Percentiles rank a stretch among this genome's conserved stretches.
These are phyloP conservation scores for Monosporascus sp. DNA, from an alignment of 2,329 filamentous ascomycete genomes.

Conservation along the genomic window DNA sequence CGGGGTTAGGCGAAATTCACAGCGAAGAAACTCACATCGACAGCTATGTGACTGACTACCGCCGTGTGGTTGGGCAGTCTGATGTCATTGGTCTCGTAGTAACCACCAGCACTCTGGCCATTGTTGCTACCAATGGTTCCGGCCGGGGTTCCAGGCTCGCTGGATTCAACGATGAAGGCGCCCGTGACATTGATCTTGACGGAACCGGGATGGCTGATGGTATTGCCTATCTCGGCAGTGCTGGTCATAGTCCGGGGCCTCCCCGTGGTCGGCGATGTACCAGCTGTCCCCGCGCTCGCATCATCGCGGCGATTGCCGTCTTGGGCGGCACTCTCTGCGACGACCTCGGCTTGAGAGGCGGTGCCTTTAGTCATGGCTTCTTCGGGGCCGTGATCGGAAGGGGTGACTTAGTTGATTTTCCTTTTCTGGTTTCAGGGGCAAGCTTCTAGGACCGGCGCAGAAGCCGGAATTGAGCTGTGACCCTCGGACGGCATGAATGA, in stretches of 20 bases:
- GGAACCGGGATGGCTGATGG: constrained; percentile 59
- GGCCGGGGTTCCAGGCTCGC: constrained; percentile 48
- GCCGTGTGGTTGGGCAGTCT: constrained; percentile 93
- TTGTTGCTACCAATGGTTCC: constrained; percentile 29
- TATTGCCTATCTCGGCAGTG: constrained; percentile 55
- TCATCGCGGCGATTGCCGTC: neutral
- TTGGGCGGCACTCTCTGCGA: too few species aligned
- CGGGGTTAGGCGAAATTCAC: constrained; percentile 5
- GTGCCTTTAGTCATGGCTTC: too few species aligned
- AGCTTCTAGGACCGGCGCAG: too few species aligned
- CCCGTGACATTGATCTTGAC: constrained; percentile 96
- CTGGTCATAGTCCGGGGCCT: constrained; percentile 39
- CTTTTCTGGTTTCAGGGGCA: too few species aligned
- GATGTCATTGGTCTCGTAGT: constrained; percentile 82
- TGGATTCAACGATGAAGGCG: constrained; percentile 94
- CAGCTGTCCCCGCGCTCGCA: neutral
- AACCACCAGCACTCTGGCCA: constrained; percentile 37
- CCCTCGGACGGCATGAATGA: too few species aligned
- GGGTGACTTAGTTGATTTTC: too few species aligned
- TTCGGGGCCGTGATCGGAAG: too few species aligned
- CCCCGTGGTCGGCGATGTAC: constrained; percentile 1
- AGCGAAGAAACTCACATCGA: constrained; percentile 65
- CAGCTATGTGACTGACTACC: constrained; percentile 92
- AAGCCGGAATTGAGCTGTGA: too few species aligned
- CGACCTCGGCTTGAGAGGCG: too few species aligned